Base-by-base conservation (phyloP, 2,329 filamentous ascomycete genomes). In the Periglandula ipomoeae region DNA sequence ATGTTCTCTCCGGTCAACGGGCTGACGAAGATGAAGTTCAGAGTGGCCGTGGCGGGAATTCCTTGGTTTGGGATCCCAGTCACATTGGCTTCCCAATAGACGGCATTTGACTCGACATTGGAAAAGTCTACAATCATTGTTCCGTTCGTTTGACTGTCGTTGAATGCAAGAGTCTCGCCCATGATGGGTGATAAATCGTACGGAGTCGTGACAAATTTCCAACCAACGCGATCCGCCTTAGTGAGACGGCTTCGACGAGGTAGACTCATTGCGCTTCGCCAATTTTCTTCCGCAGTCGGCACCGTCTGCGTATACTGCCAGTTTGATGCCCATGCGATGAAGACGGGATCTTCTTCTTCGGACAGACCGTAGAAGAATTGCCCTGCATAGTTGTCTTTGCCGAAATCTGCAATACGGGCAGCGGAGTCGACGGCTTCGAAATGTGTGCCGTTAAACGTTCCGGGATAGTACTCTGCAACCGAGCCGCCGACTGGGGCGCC, bases 401-500 rank as follows among this genome's bases (percentile, higher is more conserved):
- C 65, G 32, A 66, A 66, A 44, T 67, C 65, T 0, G 61, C 55
- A 4, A 63, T 55, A 7, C 64, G 48, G 1, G 63, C 55, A 6
- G 55, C 56, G 2, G 50, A 52, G 7, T 64, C 62, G 10, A 61
- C 53, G 9, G 61, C 53, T n/a, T 56, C 52, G 51, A 82, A 84
- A 58, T 80, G 75, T 0, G 78, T 82, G n/a, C 81, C 81, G 53
- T 85, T 81, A 66, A 83, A 84, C 2, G 62, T 65, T 4, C 81
- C 81, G 0, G 74, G 64, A 65, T 76, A 78, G 58, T 81, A 82
- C 58, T 81, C 62, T 1, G 70, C 70, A 17, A 74, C 70, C 1
- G 73, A 78, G 1, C 78, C 78, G 8, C 78, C 78, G 0, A 74
- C 63, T 0, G 78, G 78, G 0, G 74, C 76, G 5, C 77, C 78